Base-by-base conservation (phyloP, 2,329 filamentous ascomycete species). In the Diatrype stigma region DNA sequence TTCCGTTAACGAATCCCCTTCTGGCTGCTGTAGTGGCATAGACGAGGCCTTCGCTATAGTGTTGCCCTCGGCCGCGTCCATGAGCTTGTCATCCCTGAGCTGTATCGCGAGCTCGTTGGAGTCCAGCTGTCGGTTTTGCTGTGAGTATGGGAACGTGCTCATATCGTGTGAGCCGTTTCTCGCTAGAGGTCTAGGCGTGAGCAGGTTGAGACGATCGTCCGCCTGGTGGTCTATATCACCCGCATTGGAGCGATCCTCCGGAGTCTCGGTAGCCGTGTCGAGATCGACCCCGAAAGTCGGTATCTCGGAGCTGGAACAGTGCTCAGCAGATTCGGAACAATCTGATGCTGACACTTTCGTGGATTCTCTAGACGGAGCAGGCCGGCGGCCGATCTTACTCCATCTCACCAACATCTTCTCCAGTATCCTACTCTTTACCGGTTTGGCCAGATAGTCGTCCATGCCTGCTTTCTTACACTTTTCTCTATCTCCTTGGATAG, bases 391-490 rank as follows among this genome's bases (percentile, higher is more conserved):
- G 4, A 60, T 56, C 61, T 61, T 77, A 17, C 75, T 80, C 87
- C 87, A 90, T 50, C 86, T 81, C 21, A 89, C 72, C 37, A 90
- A 75, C 84, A 88, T 90, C 59, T 74, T 80, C 65, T 90, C 86
- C 7, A 90, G 69, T 5, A 82, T 78, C 47, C 79, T 78, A 57
- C 84, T 81, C 59, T 85, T 86, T 38, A 90, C 87, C 1, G 87
- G 87, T 62, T 89, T 89, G n/a, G 83, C 74, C 10, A 89, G 72
- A 60, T 89, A 87, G 61, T 89, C 86, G 57, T 90, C 86, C 87
- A 90, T 90, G 30, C 87, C 87, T 8, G 86, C 85, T 54, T 77
- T 78, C 53, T 81, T 79, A 63, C 87, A 90, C 63, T 89, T 90
- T 63, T 90, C 87, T 46, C 79, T 76, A 60, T 91, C 87, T 4